Base-by-base conservation (phyloP, 768 basidiomycete genomes). In the Imleria badia region DNA sequence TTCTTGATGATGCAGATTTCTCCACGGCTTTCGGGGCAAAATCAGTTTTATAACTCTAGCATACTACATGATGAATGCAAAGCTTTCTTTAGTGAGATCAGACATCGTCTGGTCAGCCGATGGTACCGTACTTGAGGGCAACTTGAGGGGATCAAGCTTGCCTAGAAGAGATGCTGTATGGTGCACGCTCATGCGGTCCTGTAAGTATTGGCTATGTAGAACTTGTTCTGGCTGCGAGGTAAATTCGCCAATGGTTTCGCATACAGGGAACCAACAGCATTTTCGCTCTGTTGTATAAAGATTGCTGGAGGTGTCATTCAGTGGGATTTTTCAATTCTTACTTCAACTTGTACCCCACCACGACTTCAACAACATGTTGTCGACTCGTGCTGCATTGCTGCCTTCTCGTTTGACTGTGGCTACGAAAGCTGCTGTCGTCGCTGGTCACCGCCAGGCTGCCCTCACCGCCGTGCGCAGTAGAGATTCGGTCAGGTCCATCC, bases 381-480 rank as follows among this genome's bases (percentile, higher is more conserved):
- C 69, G 40, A 59, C 56, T 49, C 72, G 71, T 52, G 59, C 62
- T 42, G 61, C 52, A 45, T 35, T 42, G 34, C 52, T 66, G 15
- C 52, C 62, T 31, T 61, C 61, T 46, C 62, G 70, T 34, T 34
- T 72, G 48, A 76, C 74, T 19, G 54, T 66, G 19, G 77, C 76
- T 17, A 72, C 75, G 39, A 80, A 79, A 52, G 79, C 79, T 41
- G 67, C 79, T 23, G 65, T 80, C 52, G 74, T 83, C 43, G 79
- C 80, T 39, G 65, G 72, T 41, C 59, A 66, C 19, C 67, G 70
- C 45, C 80, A 79, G 52, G 74, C 76, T 42, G 76, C 71, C 10
- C 55, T 73, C 19, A 72, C 67, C 1, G 76, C 72, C 19, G 69
- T 80, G 30, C 73, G 76, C 59, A 70, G 75, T 44, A 72, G 65